phyloP scores from a whole-genome alignment of 2,329 filamentous ascomycete species.

The Fusarium guadeloupense region DNA sequence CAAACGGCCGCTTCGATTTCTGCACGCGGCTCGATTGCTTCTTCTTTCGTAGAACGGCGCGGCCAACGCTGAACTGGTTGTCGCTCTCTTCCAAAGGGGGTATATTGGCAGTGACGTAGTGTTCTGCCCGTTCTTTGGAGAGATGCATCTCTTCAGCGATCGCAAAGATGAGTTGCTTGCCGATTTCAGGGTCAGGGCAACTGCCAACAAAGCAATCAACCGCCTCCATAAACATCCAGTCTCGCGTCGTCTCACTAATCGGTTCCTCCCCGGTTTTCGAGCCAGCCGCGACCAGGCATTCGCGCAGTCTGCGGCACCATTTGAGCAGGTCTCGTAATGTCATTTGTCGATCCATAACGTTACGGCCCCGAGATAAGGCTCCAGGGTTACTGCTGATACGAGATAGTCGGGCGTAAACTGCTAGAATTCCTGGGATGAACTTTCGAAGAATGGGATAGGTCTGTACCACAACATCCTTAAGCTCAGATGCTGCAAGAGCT shows the following conservation, averaged over 20 bases:
- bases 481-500: conserved; percentile 72
- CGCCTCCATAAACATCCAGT: conserved; percentile 93
- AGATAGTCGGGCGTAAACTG: conserved; percentile 65
- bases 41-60: conserved; percentile 69
- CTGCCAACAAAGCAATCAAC: conserved; percentile 91
- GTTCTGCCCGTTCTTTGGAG: conserved; percentile 80
- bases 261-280: conserved; percentile 74
- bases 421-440: conserved; percentile 67
- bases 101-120: conserved; percentile 78
- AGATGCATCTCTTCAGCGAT: conserved; percentile 91
- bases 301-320: conserved; percentile 82
- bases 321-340: conserved; percentile 86
- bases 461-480: conserved; percentile 75
- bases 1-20: conserved; percentile 76
- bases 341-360: conserved; percentile 62
- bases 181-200: conserved; percentile 71
- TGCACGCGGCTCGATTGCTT: conserved; percentile 58
- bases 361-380: conserved; percentile 50
- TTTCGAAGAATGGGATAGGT: conserved; percentile 76
- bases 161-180: conserved; percentile 67
- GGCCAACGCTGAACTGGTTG: conserved; percentile 68
- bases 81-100: conserved; percentile 73
- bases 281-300: conserved; percentile 68
- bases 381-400: conserved; percentile 58
- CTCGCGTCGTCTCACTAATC: conserved; percentile 74